Base-by-base conservation (phyloP, 2,329 filamentous ascomycete species). In the Fusarium sp. region DNA sequence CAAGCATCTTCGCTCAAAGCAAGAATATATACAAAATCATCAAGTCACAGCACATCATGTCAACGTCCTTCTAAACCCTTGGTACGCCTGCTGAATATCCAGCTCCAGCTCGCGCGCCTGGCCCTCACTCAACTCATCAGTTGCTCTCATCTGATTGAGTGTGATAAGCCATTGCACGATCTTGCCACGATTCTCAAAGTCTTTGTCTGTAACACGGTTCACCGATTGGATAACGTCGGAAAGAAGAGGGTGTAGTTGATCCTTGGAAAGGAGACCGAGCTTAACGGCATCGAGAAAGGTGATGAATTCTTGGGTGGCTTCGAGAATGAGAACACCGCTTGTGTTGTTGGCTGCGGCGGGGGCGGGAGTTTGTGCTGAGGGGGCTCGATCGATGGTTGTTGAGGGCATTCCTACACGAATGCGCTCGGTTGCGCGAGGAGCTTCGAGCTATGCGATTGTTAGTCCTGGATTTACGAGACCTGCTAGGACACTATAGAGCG, bases 81-180 rank as follows among this genome's bases (percentile, higher is more conserved):
- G 92, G 80, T 98, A 98, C 44, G 96, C 96, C 79, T 94, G 92
- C 80, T 97, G 94, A 79, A 98, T 97, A 81, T 98, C 96, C 81
- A 97, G 90, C 75, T 96, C 93, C 75, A 98, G 85, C 82, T 99
- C 95, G 64, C 96, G 88, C 10, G 93, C 93, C 83, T 98, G 94
- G 65, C 96, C 92, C 78, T 97, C 93, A 76, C 89, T 92, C 75
- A 99, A 83, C 81, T 97, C 95, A 79, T 98, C 95, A 3, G 94
- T 95, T 13, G 95, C 96, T 80, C 94, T 94, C 96, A 99, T 98
- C 84, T 98, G 95, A 81, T 99, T 99, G 73, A 99, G 86, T 11
- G 94, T 93, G 78, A 99, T 99, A 75, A 99, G 88, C 96, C 96
- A 99, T 82, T 98, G 95, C 64, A 99, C 95, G 77, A 99, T 98